Evolutionary conservation across 768 basidiomycete species (phyloP), one percentile per base, ranked within the genome.

Genomic region (Arthromyces matolae): DNA sequence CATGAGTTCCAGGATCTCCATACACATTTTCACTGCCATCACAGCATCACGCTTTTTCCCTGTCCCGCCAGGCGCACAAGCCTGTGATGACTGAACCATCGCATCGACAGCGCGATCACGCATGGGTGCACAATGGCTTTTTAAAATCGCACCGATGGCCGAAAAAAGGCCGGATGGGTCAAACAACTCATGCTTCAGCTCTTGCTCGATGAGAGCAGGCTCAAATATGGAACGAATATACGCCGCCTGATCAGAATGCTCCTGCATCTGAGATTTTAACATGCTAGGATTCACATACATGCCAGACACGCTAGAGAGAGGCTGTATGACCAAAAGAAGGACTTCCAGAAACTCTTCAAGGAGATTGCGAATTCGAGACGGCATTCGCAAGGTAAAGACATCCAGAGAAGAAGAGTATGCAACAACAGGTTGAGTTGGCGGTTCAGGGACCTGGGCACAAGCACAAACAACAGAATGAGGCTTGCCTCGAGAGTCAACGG

Each of bases 1-100:
- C 93, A 96, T 95, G 50, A 94, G 78, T 69, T 95, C 93, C 31
- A 94, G 72, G 52, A 95, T 84, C 61, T 94, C 92, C 63, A 93
- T 80, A 70, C 90, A 91, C 76, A 84, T 76, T 51, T 86, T 73
- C 49, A 94, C 76, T 7, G 90, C 89, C 47, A 71, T 76, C 38
- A 91, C 80, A 8, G 86, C 83, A 53, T 85, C 81, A 46, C 74
- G 70, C 49, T 78, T 80, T 54, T 68, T 77, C 13, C 80, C 81
- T 24, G 66, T 65, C 34, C 73, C 77, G 1, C 77, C 77, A 5
- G 77, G 76, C 8, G 77, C 72, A 63, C 82, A 79, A 23, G 73
- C 65, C 47, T 75, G 72, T 3, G 89, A 89, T 9, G 80, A 73
- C 44, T 73, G 71, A 27, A 95, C 83, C 89, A 96, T 91, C 31